phyloP scores from a whole-genome alignment of 495 filamentous ascomycete genomes.

The Tetracladium marchalianum region DNA sequence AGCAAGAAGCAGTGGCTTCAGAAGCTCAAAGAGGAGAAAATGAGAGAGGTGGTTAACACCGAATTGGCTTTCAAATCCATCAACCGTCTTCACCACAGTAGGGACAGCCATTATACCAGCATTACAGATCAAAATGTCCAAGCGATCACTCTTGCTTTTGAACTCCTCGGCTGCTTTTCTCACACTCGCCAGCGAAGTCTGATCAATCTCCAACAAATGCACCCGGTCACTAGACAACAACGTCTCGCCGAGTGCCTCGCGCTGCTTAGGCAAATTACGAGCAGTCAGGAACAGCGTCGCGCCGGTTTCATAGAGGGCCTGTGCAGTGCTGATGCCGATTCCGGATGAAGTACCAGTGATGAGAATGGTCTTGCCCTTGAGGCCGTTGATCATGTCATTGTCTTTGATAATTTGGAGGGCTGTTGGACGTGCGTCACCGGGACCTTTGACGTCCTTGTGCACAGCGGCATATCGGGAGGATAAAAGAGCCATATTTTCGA shows the following conservation, averaged over 20 bases:
- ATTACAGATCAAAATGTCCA: slow-evolving; percentile 50
- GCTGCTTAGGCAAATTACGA: slow-evolving; percentile 29
- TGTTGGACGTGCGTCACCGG: slow-evolving; percentile 46
- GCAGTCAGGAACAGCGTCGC: slow-evolving; percentile 35
- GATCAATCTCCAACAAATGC: slow-evolving; percentile 26
- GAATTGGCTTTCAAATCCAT: slow-evolving; percentile 64
- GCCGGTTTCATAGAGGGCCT: slow-evolving; percentile 35
- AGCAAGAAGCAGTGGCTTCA: slow-evolving; percentile 45
- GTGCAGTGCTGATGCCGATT: slow-evolving; percentile 42
- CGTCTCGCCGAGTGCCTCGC: slow-evolving; percentile 20
- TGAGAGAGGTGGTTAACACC: slow-evolving; percentile 67
- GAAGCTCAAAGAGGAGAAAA: slow-evolving; percentile 50
- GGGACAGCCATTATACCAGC: slow-evolving; percentile 48
- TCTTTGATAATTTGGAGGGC: slow-evolving; percentile 44
- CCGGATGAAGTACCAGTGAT: slow-evolving; percentile 44
- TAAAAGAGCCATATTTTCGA: background rate
- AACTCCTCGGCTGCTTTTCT: slow-evolving; percentile 18
- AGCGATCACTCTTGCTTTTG: slow-evolving; percentile 3
- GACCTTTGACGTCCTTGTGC: slow-evolving; percentile 30
- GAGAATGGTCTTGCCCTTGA: slow-evolving; percentile 36
- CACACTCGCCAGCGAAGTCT: slow-evolving; percentile 22
- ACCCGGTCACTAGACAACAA: slow-evolving; percentile 12
- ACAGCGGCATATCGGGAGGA: slow-evolving; percentile 28
- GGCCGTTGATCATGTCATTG: slow-evolving; percentile 29
- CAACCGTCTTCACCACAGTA: slow-evolving; percentile 29